phyloP scores from a whole-genome alignment of 129 eudicot species.

The Ambrosia trifida region DNA sequence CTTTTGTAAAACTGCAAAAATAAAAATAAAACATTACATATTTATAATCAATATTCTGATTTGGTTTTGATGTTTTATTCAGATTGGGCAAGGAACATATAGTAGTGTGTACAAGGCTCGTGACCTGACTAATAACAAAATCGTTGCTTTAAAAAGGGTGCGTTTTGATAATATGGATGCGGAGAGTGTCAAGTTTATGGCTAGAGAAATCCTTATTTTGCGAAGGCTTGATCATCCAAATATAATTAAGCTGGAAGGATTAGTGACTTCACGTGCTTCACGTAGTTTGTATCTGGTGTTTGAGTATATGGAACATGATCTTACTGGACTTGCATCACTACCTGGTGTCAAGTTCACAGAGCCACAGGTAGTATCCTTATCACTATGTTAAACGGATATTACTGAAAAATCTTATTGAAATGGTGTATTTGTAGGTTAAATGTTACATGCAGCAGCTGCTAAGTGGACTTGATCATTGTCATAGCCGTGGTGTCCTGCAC shows the following conservation, averaged over 20 bases:
- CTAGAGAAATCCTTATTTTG: conserved; percentile 43
- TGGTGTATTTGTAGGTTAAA: conserved; percentile 37
- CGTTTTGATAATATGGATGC: conserved; percentile 65
- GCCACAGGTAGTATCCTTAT: conserved; percentile 29
- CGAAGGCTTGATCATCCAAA: conserved; percentile 54
- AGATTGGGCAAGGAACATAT: conserved; percentile 52
- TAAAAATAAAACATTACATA: too few relatives aligned
- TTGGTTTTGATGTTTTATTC: neutral
- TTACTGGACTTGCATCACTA: conserved; percentile 42
- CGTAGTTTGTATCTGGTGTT: conserved; percentile 45
- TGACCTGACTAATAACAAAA: conserved; percentile 35
- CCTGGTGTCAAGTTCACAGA: conserved; percentile 40
- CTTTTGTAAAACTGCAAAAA: too few relatives aligned
- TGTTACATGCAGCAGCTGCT: conserved; percentile 52
- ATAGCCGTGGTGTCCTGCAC: conserved; percentile 49
- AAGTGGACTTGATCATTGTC: conserved; percentile 54
- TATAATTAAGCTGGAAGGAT: conserved; percentile 47
- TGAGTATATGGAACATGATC: conserved; percentile 57
- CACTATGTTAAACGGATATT: neutral
- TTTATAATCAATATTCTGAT: neutral
- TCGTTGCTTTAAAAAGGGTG: conserved; percentile 71
- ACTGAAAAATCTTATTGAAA: neutral
- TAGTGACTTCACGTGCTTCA: conserved; percentile 42
- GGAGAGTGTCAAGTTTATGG: conserved; percentile 51
- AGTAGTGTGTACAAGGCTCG: conserved; percentile 50